A percentile compares a stretch with the other conserved stretches of the same genome.
Conservation (phyloP, 768 basidiomycete species). For the Nidularia pulvinata region DNA sequence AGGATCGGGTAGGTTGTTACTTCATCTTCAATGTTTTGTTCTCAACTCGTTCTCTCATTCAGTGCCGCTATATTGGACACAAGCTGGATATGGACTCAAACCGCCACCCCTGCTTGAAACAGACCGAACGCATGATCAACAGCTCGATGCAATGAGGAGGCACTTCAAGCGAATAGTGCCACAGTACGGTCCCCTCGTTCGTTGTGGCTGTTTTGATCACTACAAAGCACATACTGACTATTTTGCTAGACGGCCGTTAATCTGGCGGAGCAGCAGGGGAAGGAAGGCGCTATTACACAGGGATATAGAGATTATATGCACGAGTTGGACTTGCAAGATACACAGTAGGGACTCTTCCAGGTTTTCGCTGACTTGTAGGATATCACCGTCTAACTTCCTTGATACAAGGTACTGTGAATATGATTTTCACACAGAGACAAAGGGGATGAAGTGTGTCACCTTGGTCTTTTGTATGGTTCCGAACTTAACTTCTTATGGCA, state of each 20-base stretch:
- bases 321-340: conserved; percentile 53
- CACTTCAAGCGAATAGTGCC: conserved; percentile 72
- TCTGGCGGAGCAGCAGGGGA: conserved; percentile 89
- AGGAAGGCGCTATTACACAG: conserved; percentile 77
- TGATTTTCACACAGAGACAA: conserved; percentile 93
- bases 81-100: conserved; percentile 84
- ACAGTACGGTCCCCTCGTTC: conserved; percentile 80
- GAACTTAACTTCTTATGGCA: conserved; percentile 4
- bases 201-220: conserved; percentile 2
- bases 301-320: conserved; percentile 75
- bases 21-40: conserved; percentile 5
- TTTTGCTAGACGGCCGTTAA: conserved; percentile 73
- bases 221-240: background rate
- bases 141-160: conserved; percentile 64
- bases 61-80: conserved; percentile 96
- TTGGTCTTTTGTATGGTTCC: background rate
- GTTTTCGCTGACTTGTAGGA: background rate
- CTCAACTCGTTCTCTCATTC: conserved; percentile 3
- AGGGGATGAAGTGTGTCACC: conserved; percentile 83
- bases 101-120: conserved; percentile 79
- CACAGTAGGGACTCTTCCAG: conserved; percentile 39
- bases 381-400: conserved; percentile 1
- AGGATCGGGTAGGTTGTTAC: conserved; percentile 73
- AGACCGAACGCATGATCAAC: conserved; percentile 74
- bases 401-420: conserved; percentile 72